These are phyloP conservation scores for Yamadazyma scolyti DNA, from an alignment of 805 yeast genomes.

Conservation along the genomic window DNA sequence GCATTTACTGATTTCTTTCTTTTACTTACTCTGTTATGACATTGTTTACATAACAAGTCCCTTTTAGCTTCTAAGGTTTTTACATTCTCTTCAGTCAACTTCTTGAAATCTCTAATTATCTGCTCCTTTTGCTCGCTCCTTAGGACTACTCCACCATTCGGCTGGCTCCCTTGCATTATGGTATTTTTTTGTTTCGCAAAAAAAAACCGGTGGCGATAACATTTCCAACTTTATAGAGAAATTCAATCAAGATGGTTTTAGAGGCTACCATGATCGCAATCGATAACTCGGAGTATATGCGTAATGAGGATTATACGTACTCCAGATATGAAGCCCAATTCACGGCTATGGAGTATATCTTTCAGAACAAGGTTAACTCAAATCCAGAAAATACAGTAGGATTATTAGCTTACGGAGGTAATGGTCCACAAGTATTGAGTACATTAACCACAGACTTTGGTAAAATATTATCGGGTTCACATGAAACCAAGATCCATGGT, in stretches of 20 bases:
- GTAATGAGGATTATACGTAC: conserved; percentile 91
- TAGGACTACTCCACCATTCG: too few species aligned
- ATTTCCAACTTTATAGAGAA: not conserved
- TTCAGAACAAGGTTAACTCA: conserved; percentile 77
- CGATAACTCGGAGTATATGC: conserved; percentile 93
- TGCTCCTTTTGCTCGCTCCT: conserved; percentile 36
- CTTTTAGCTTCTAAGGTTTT: conserved; percentile 21
- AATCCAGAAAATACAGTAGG: conserved; percentile 97
- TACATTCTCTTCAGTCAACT: conserved; percentile 17
- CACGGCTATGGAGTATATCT: conserved; percentile 83
- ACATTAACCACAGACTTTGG: conserved; percentile 88
- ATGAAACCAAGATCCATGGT: conserved; percentile 72
- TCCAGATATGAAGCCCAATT: conserved; percentile 89
- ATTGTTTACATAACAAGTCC: conserved; percentile 18
- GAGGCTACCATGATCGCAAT: conserved; percentile 95
- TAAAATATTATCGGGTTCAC: conserved; percentile 77
- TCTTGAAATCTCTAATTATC: conserved; percentile 27
- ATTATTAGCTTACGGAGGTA: conserved; percentile 81
- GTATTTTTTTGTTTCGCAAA: too few species aligned
- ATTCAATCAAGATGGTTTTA: conserved; percentile 61
- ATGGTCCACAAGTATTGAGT: conserved; percentile 79
- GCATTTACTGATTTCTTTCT: conserved; percentile 46
- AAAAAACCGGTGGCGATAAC: conserved; percentile 8
- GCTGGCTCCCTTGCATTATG: too few species aligned
- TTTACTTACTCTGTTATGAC: conserved; percentile 36